Evolutionary conservation across 352 stramenopile species (phyloP).

Genomic region (Pythium coloratum): DNA sequence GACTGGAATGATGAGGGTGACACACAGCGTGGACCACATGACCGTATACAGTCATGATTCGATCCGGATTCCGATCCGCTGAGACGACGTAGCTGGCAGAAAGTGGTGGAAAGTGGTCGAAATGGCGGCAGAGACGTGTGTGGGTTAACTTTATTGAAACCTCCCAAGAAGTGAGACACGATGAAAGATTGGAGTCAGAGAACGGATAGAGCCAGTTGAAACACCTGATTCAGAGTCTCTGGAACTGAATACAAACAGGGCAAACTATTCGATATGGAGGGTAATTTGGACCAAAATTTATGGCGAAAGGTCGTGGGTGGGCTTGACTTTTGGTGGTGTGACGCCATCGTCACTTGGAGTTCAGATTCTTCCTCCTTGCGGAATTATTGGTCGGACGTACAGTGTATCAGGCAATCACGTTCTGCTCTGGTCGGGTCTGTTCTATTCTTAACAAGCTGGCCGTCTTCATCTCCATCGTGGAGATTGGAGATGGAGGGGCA

Average conservation of each 20-base stretch:
- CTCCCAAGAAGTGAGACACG: neutral
- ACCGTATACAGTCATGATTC: neutral
- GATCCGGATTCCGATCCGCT: neutral
- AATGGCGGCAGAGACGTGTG: neutral
- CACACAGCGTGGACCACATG: neutral
- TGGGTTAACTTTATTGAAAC: neutral
- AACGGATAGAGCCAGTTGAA: neutral
- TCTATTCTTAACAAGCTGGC: neutral
- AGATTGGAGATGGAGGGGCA: too few species aligned
- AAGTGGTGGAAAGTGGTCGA: neutral
- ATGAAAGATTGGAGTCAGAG: neutral
- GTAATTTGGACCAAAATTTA: neutral
- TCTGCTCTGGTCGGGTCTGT: neutral
- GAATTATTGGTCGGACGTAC: neutral
- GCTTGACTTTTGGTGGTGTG: neutral
- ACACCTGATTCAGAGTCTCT: neutral
- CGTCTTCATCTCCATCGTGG: neutral
- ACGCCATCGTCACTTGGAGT: neutral
- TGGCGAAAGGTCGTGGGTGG: neutral
- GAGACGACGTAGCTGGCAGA: neutral
- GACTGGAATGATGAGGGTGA: neutral
- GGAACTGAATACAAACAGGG: neutral
- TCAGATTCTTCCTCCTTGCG: neutral
- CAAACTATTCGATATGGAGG: neutral
- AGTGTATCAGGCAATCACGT: neutral